Evolutionary conservation across 2,329 filamentous ascomycete genomes (phyloP), one percentile per base, ranked within the genome.

Genomic region (Penicillium sp.): DNA sequence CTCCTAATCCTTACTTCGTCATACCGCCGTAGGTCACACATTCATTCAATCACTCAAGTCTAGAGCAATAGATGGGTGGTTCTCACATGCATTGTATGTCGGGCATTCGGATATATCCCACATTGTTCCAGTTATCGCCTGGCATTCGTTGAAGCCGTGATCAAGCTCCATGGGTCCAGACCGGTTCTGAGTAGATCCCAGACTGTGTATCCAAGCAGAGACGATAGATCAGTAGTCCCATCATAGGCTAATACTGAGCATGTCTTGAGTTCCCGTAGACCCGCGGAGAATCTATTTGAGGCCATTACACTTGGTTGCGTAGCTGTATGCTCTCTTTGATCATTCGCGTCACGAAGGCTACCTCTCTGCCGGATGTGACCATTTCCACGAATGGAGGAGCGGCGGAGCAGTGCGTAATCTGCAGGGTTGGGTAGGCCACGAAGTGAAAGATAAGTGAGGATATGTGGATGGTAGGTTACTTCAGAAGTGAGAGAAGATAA

Each of bases 341-440:
- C 52, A 95, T 84, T 5, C 80, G 77, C 1, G 73, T 70, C 3
- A 89, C 82, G 64, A 95, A 95, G 3, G 77, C 80, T 0, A 87
- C 71, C 64, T 95, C 89, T 1, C 89, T 89, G 2, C 88, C 89
- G 0, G 71, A 61, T 2, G 80, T 87, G 1, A 97, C 84, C 91
- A 97, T 96, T 67, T 98, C 93, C 1, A 83, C 78, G 76, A 54
- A 81, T 78, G 44, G 75, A 79, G 20, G 78, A 77, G 29, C 77
- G 75, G 47, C 78, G 75, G 18, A 81, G 68, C 9, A 77, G 68
- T 3, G 78, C 75, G 60, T 79, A 81, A 35, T 75, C 72, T 6
- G 70, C 68, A 9, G 76, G 74, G 27, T 77, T 75, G 14, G 74
- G 70, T 6, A 78, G 78, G 23, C 77, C 76, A 44, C 75, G 76